Percentiles rank a stretch among this genome's conserved stretches.
Evolutionary conservation across 139 green algal species (phyloP).

Genomic region (Chlorokybus atmophyticus): DNA sequence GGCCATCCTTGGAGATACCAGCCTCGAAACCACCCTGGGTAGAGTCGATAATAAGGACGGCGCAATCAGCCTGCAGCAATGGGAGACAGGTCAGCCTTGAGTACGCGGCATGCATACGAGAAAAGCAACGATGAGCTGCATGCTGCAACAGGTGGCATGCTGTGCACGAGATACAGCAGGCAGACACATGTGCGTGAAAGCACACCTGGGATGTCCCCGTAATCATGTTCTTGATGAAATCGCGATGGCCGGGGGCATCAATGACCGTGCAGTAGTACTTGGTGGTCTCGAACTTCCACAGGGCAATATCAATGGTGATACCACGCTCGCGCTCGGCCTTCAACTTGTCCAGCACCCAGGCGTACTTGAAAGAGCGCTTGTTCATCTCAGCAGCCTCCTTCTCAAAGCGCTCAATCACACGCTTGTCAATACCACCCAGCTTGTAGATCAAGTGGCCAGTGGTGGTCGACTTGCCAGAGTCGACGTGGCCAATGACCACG

Average conservation of each 20-base stretch:
- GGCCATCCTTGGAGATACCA: slow-evolving; percentile 58
- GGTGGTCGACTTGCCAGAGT: slow-evolving; percentile 93
- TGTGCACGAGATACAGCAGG: too few relatives aligned
- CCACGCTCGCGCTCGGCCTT: slow-evolving; percentile 64
- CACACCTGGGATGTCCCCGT: slow-evolving; percentile 50
- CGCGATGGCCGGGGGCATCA: slow-evolving; percentile 67
- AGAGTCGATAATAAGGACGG: slow-evolving; percentile 79
- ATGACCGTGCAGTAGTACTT: slow-evolving; percentile 95
- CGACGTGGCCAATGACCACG: slow-evolving; percentile 72
- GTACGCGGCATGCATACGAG: too few relatives aligned
- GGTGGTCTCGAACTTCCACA: slow-evolving; percentile 98
- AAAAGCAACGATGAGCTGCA: too few relatives aligned
- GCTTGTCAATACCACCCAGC: slow-evolving; percentile 95
- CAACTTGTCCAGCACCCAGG: slow-evolving; percentile 81
- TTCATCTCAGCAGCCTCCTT: slow-evolving; percentile 65
- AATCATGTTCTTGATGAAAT: slow-evolving; percentile 99
- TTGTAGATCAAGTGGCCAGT: slow-evolving; percentile 94
- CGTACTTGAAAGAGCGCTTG: slow-evolving; percentile 86
- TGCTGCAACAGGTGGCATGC: too few relatives aligned
- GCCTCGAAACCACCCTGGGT: slow-evolving; percentile 43
- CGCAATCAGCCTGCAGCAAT: slow-evolving; percentile 29
- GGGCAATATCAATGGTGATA: slow-evolving; percentile 74
- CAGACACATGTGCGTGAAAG: too few relatives aligned
- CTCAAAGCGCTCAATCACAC: slow-evolving; percentile 93
- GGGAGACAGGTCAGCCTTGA: slow-evolving; percentile 47